Conservation (phyloP, 2,329 filamentous ascomycete species). For the Fusarium ambrosium region DNA sequence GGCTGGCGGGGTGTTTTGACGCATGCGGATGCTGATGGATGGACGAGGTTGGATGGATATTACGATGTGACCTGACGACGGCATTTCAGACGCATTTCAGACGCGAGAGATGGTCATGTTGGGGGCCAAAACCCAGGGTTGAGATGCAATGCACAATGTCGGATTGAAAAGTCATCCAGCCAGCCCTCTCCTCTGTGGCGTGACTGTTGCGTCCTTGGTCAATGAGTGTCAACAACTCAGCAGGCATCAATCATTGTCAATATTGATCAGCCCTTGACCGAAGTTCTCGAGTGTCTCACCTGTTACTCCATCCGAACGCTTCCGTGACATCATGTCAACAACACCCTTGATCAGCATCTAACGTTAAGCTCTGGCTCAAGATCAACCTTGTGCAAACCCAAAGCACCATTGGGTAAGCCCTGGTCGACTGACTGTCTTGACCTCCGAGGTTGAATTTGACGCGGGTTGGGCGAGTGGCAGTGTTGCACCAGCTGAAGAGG, state of each 20-base stretch:
- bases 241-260: background rate
- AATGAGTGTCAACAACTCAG: background rate
- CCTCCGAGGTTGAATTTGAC: background rate
- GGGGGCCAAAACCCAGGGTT: slow-evolving; percentile 12
- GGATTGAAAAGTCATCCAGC: background rate
- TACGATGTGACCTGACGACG: slow-evolving; percentile 6
- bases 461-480: background rate
- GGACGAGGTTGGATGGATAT: slow-evolving; percentile 2
- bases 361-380: background rate
- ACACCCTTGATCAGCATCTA: slow-evolving; percentile 1
- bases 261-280: background rate
- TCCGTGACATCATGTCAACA: background rate
- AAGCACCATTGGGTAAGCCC: background rate
- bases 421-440: background rate
- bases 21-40: slow-evolving; percentile 12
- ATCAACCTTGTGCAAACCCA: background rate
- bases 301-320: background rate
- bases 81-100: slow-evolving; percentile 6
- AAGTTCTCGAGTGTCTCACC: slow-evolving; percentile 4
- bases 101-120: background rate
- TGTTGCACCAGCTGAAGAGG: slow-evolving; percentile 1
- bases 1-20: slow-evolving; percentile 16
- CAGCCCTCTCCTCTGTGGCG: background rate
- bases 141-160: background rate
- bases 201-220: background rate